Evolutionary conservation across 345 rosid genomes (phyloP).

Genomic region (Erodium maritimum): DNA sequence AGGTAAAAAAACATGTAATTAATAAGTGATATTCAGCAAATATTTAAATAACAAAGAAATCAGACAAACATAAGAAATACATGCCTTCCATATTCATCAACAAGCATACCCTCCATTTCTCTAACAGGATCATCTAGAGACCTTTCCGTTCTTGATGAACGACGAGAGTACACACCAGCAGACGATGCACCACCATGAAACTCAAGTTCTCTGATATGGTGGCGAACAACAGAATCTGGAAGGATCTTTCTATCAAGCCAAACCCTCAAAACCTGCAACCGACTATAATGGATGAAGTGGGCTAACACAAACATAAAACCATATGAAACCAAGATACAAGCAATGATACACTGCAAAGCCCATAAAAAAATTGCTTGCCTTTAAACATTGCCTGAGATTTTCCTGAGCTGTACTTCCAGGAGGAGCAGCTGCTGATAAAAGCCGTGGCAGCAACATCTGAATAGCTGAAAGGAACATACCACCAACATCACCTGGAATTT

Average conservation of each 20-base stretch:
- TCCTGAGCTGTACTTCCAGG: constrained; percentile 63
- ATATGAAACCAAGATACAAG: neutral
- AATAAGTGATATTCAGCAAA: neutral
- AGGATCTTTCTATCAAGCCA: constrained; percentile 84
- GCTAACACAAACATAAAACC: constrained; percentile 3
- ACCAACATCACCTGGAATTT: constrained; percentile 59
- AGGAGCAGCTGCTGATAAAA: constrained; percentile 70
- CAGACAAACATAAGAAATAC: constrained; percentile 9
- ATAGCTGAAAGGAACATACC: constrained; percentile 58
- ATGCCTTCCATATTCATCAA: constrained; percentile 95
- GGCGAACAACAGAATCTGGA: constrained; percentile 63
- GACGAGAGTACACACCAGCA: constrained; percentile 64
- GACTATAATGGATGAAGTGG: constrained; percentile 3
- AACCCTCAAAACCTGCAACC: constrained; percentile 64
- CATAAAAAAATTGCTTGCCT: constrained; percentile 32
- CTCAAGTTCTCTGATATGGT: constrained; percentile 76
- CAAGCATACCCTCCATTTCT: constrained; percentile 98
- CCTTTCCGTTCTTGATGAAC: constrained; percentile 95
- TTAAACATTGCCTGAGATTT: constrained; percentile 73
- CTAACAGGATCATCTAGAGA: constrained; percentile 89
- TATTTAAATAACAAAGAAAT: too few relatives aligned
- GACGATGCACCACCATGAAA: constrained; percentile 38
- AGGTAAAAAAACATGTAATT: neutral
- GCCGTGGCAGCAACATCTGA: constrained; percentile 56
- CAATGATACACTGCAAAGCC: neutral